Evolutionary conservation across 2,329 filamentous ascomycete species (phyloP), one percentile per base, ranked within the genome.

Genomic region (Neonectria punicea): DNA sequence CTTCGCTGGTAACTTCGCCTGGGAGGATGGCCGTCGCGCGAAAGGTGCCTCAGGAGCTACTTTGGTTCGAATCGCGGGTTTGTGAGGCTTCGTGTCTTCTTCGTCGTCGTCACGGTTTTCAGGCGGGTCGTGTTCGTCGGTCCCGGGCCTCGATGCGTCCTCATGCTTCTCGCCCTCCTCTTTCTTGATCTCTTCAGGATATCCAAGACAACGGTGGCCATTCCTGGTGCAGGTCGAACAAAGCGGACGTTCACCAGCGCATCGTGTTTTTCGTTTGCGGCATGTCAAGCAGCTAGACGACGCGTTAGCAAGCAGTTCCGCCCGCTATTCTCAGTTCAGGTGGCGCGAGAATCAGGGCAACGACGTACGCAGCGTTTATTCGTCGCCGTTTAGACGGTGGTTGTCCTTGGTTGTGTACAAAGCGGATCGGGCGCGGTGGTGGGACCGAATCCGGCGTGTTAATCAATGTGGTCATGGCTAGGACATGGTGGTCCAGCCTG

Each of bases 341-440:
- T 16, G 13, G 49, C 39, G 30, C 13, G 30, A 53, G 43, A 49
- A 28, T 20, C 10, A 43, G 39, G 39, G 41, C 22, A 49, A 58
- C 20, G 58, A 86, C 89, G 79, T 85, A 92, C 88, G 92, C 92
- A 74, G 92, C 90, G 80, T 90, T 93, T 75, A 95, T 92, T 73
- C 92, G 86, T 76, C 92, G 87, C 73, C 92, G 85, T 80, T 94
- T 95, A 28, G 91, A 90, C 67, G 92, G 92, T 53, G 92, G 92
- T 70, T 93, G 91, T 67, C 92, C 92, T 80, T 94, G 91, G 74
- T 90, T 93, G 69, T 93, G 92, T 72, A 95, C 92, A 78, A 94
- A 95, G 72, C 92, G 90, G 71, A 93, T 92, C 77, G 87, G 85
- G 78, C 87, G 89, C 61, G 81, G 85, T 50, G 82, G 78, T 63